Percentiles rank a stretch among this genome's conserved stretches.
Evolutionary conservation across 1,284 basidiomycete species (phyloP).

Genomic region (Leccinum huronense): DNA sequence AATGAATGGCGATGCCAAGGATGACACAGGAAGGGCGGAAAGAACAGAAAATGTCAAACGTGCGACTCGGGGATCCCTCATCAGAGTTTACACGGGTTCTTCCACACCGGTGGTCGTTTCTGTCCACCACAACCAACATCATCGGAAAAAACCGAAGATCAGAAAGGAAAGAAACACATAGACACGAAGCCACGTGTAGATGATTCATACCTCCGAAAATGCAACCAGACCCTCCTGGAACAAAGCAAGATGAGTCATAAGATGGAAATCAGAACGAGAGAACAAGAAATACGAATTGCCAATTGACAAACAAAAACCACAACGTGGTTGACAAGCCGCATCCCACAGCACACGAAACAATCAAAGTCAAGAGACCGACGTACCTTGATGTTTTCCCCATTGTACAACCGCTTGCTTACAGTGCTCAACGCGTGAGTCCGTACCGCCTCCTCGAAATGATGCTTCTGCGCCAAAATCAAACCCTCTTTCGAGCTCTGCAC

Average conservation of each 20-base stretch:
- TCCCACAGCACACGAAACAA: not conserved
- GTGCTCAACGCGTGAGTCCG: conserved; percentile 47
- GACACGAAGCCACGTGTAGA: conserved; percentile 21
- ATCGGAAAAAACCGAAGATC: conserved; percentile 26
- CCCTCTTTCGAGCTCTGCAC: conserved; percentile 76
- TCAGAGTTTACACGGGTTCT: conserved; percentile 59
- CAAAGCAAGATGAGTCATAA: conserved; percentile 17
- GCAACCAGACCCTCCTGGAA: conserved; percentile 45
- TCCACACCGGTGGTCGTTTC: conserved; percentile 62
- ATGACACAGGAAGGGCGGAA: conserved; percentile 1
- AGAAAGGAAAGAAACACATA: conserved; percentile 20
- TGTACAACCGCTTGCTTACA: conserved; percentile 58
- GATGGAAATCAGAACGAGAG: not conserved
- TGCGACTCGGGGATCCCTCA: conserved; percentile 4
- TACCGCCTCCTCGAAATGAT: conserved; percentile 56
- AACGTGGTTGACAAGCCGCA: not conserved
- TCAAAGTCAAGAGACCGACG: conserved; percentile 6
- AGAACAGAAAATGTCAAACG: not conserved
- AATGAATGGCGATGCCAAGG: conserved; percentile 7
- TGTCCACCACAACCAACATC: conserved; percentile 24
- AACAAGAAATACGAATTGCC: conserved; percentile 7
- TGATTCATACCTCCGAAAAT: conserved; percentile 43
- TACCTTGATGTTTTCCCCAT: conserved; percentile 73
- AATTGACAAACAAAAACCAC: conserved; percentile 6
- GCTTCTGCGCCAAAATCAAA: conserved; percentile 54